Evolutionary conservation across 1,284 basidiomycete genomes (phyloP), one percentile per base, ranked within the genome.

Genomic region (Ceratobasidium sp.): DNA sequence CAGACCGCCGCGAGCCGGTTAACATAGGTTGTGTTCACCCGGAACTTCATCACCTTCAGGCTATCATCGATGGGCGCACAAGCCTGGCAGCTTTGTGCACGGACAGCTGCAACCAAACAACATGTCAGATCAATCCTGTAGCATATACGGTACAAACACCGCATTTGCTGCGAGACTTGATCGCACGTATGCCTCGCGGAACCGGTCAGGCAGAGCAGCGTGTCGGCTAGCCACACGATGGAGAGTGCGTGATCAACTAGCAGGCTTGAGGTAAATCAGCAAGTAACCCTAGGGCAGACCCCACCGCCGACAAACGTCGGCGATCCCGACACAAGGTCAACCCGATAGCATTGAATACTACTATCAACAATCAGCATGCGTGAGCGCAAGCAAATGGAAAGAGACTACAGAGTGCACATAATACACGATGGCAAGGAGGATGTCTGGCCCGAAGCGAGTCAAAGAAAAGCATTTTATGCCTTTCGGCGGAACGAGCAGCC

Each of bases 401-500:
- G 51, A 52, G 52, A 71, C 56, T 73, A 73, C 70, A 73, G 59
- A 56, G 29, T 73, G 70, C 70, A 52, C 43, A 62, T 51, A 46
- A 64, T 62, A 64, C 46, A 71, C 54, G 43, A 61, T 25, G 25
- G 32, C 25, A 46, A 64, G 37, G 44, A 25, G 32, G 70, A 73
- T 71, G 70, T 37, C 57, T 49, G 29, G 70, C 43, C 43, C 44
- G 46, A n/a, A 62, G 59, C 59, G 29, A 73, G 57, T 62, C 56
- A 82, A 80, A 77, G 78, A 82, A 75, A 78, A 76, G 66, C 67
- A 79, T 82, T 29, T 87, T 87, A 95, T 88, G 92, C 93, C 88
- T 95, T 95, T 87, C 90, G 90, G 85, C 93, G 92, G 90, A 92
- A 95, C 77, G 93, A 94, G 84, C 90, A 94, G 77, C 94, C 94